These are phyloP conservation scores for Inonotus obliquus DNA, from an alignment of 1,284 basidiomycete genomes.

Conservation along the genomic window DNA sequence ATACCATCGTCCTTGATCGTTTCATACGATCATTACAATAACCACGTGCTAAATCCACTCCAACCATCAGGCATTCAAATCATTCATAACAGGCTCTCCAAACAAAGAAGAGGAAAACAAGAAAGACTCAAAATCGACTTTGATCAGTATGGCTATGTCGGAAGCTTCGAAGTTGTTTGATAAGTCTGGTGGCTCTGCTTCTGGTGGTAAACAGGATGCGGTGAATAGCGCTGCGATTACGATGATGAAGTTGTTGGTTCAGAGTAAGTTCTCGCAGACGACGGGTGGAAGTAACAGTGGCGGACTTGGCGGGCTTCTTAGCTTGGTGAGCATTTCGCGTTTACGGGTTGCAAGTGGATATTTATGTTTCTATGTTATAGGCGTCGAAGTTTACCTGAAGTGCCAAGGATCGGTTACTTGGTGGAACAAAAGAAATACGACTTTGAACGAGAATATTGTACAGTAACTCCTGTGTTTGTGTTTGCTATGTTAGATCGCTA, in stretches of 20 bases:
- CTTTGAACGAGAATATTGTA: not conserved
- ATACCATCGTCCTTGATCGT: not conserved
- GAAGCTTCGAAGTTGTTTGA: conserved; percentile 76
- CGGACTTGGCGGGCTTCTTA: conserved; percentile 51
- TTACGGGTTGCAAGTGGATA: not conserved
- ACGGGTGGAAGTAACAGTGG: conserved; percentile 62
- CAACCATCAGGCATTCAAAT: conserved; percentile 46
- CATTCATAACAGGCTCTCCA: conserved; percentile 50
- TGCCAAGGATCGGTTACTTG: not conserved
- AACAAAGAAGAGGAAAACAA: conserved; percentile 31
- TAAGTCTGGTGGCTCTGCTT: conserved; percentile 54
- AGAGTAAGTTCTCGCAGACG: conserved; percentile 53
- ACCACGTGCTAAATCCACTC: not conserved
- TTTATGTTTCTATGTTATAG: conserved; percentile 24
- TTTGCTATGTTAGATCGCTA: not conserved
- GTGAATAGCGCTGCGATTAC: conserved; percentile 81
- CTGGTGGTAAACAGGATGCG: conserved; percentile 75
- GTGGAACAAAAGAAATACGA: not conserved
- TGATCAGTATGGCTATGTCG: conserved; percentile 81
- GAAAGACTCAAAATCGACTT: conserved; percentile 49
- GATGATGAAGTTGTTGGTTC: conserved; percentile 73
- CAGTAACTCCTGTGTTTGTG: not conserved
- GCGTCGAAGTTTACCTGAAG: conserved; percentile 39
- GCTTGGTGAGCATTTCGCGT: conserved; percentile 37
- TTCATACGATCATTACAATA: not conserved